Conservation (phyloP, 768 basidiomycete species). For the Leucocoprinus leucothites region DNA sequence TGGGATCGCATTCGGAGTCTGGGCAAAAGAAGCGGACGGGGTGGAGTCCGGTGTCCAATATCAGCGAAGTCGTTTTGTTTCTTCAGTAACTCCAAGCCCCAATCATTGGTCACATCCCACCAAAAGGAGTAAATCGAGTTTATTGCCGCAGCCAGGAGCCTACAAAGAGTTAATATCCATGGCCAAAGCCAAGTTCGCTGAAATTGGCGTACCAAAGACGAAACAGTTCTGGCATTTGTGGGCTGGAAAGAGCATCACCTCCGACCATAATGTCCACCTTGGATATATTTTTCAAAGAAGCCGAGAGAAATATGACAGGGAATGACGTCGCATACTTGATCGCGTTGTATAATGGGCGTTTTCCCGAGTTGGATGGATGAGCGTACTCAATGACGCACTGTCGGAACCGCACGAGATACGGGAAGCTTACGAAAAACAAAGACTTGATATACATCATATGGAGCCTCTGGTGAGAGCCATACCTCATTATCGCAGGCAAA, state of each 20-base stretch:
- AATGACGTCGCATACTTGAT: conserved; percentile 96
- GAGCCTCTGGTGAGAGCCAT: conserved; percentile 15
- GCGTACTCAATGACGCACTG: conserved; percentile 89
- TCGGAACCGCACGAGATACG: conserved; percentile 89
- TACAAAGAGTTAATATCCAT: conserved; percentile 25
- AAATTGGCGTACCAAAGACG: conserved; percentile 63
- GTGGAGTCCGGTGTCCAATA: conserved; percentile 28
- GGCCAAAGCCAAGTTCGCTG: not conserved
- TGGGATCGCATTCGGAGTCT: conserved; percentile 36
- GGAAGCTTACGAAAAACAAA: conserved; percentile 45
- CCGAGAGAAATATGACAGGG: conserved; percentile 93
- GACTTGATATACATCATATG: not conserved
- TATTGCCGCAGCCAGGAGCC: conserved; percentile 79
- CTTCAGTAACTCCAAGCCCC: conserved; percentile 83
- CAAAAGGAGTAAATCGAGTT: conserved; percentile 97
- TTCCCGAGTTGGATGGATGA: conserved; percentile 56
- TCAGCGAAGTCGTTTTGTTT: conserved; percentile 21
- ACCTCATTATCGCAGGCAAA: conserved; percentile 88
- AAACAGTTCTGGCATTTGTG: conserved; percentile 73
- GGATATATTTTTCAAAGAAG: conserved; percentile 75
- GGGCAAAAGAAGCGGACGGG: conserved; percentile 42
- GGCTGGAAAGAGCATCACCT: conserved; percentile 38
- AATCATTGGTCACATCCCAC: conserved; percentile 99
- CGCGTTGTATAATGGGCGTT: conserved; percentile 83
- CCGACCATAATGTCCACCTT: conserved; percentile 52